Evolutionary conservation across 352 stramenopile species (phyloP).

Genomic region (Peronospora farinosa): DNA sequence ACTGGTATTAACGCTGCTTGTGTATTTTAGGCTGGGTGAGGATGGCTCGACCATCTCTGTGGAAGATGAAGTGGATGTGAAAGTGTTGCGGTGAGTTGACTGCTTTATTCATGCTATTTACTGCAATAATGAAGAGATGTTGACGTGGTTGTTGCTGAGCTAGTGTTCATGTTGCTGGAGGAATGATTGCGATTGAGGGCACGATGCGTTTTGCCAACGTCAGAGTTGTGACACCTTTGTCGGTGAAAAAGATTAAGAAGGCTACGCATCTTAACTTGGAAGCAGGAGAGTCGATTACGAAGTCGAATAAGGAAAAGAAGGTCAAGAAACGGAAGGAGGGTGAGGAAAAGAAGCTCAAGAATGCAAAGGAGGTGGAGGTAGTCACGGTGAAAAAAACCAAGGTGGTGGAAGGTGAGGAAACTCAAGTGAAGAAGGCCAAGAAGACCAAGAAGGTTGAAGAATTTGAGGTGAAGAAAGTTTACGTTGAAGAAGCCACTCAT

Average conservation of each 20-base stretch:
- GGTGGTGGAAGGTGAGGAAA: slow-evolving; percentile 17
- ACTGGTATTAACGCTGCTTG: slow-evolving; percentile 9
- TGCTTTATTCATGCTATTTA: neutral
- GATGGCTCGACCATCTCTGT: slow-evolving; percentile 55
- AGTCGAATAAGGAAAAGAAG: slow-evolving; percentile 25
- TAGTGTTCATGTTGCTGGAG: slow-evolving; percentile 61
- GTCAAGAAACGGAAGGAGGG: slow-evolving; percentile 18
- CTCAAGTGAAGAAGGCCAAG: slow-evolving; percentile 26
- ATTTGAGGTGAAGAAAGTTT: neutral
- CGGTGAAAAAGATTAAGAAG: slow-evolving; percentile 13
- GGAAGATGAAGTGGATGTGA: slow-evolving; percentile 57
- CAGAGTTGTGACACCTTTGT: slow-evolving; percentile 4
- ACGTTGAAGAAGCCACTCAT: neutral
- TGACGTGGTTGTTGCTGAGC: slow-evolving; percentile 4
- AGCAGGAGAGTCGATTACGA: slow-evolving; percentile 9
- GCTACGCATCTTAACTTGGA: slow-evolving; percentile 12
- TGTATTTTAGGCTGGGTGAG: slow-evolving; percentile 38
- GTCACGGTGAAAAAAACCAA: neutral
- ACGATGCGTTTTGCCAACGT: slow-evolving; percentile 46
- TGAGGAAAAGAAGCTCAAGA: slow-evolving; percentile 28
- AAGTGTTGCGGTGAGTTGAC: slow-evolving; percentile 44
- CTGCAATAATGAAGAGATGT: slow-evolving; percentile 3
- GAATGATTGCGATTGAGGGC: slow-evolving; percentile 76
- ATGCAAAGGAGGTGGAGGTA: neutral
- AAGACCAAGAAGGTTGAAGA: slow-evolving; percentile 6